A percentile compares a stretch with the other conserved stretches of the same genome.
Evolutionary conservation across 257 asterid species (phyloP).

Genomic region (Eustoma russellianum): DNA sequence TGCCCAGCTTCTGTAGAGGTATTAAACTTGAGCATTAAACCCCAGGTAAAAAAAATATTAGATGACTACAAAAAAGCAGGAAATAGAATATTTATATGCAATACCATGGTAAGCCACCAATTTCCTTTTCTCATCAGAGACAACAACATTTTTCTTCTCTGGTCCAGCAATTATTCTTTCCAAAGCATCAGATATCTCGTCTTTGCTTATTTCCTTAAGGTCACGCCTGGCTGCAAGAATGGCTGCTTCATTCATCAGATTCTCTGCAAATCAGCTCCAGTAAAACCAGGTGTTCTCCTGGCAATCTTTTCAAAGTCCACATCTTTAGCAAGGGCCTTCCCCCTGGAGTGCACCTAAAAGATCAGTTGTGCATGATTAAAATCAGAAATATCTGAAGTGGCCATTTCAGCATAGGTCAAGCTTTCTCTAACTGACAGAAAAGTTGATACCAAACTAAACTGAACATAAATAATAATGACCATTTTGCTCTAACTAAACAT

Average conservation of each 20-base stretch:
- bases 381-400: too few species aligned
- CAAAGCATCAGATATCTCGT: conserved; percentile 91
- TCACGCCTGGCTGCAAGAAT: conserved; percentile 97
- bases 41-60: neutral
- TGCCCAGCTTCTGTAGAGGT: conserved; percentile 86
- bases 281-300: conserved; percentile 96
- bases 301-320: conserved; percentile 94
- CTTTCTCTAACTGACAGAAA: too few species aligned
- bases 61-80: neutral
- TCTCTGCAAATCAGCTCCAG: conserved; percentile 96
- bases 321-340: conserved; percentile 94
- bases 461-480: too few species aligned
- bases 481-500: too few species aligned
- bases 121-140: conserved; percentile 90
- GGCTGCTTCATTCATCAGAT: conserved; percentile 99
- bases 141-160: conserved; percentile 97
- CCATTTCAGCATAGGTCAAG: too few species aligned
- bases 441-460: neutral
- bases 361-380: neutral
- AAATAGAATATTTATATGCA: neutral
- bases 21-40: neutral
- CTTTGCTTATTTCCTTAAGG: conserved; percentile 96
- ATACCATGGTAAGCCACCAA: conserved; percentile 92
- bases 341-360: conserved; percentile 79
- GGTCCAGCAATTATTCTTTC: conserved; percentile 99